Evolutionary conservation across 768 basidiomycete species (phyloP), one percentile per base, ranked within the genome.

Genomic region (Rhizopogon vinicolor): DNA sequence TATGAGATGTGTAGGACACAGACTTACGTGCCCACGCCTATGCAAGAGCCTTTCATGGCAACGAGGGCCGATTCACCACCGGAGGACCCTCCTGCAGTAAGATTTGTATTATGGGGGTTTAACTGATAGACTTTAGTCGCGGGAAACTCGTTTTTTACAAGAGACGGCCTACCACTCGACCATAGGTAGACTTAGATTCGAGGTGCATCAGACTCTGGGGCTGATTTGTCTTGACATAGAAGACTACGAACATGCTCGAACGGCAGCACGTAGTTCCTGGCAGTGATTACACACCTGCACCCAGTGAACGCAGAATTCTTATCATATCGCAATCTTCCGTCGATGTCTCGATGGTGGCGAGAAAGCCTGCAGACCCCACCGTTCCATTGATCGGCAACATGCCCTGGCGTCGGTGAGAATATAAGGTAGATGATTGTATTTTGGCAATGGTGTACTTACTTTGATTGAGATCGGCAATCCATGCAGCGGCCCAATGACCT

Each of bases 21-120:
- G 4, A 59, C 65, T 59, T 40, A 45, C 67, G 73, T 75, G 29
- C 78, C 77, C 25, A 79, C 64, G 7, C 80, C 76, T 29, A 81
- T 57, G 29, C 74, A 74, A 19, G 73, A 70, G 33, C 79, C 79
- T 37, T 72, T 73, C 52, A 81, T 57, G 4, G 78, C 78, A 2
- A 82, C 51, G 1, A 82, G 60, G 0, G 81, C 78, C 5, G 72
- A 70, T 62, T 80, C 81, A 33, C 81, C 81, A 7, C 81, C 81
- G 2, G 76, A 76, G 9, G 78, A 80, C n/a, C 82, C 82, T 12
- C 82, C 81, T 1, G 73, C 63, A 0, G 75, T 78, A 22, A 79
- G 63, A 10, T 65, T 46, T 1, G 72, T 65, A 57, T 81, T 80
- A 64, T 68, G 63, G 1, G 81, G 81, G 54, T 82, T 80, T 31